These are phyloP conservation scores for Anthracocystis walkeri DNA, from an alignment of 1,284 basidiomycete genomes.

Conservation along the genomic window DNA sequence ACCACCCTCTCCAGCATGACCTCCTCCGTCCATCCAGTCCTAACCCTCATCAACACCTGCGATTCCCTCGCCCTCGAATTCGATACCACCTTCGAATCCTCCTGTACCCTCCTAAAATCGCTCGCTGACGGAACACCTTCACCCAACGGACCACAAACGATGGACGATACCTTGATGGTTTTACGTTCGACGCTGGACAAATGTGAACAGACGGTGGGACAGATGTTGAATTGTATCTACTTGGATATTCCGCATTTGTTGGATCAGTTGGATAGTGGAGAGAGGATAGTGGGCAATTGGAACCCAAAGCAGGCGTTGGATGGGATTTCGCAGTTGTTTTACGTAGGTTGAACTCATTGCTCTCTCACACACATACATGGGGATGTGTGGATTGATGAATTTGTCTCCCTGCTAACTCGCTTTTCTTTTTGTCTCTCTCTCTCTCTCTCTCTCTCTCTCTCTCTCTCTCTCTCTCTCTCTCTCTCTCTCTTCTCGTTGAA, in stretches of 20 bases:
- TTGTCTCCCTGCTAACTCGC: no score
- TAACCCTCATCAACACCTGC: conserved; percentile 38
- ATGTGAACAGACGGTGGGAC: conserved; percentile 24
- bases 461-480: no score
- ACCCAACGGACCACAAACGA: neutral
- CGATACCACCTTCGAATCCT: conserved; percentile 22
- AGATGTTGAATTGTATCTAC: conserved; percentile 33
- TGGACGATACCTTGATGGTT: conserved; percentile 22
- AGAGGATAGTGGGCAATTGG: conserved; percentile 25
- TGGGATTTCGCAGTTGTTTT: conserved; percentile 58
- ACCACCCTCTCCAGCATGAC: neutral
- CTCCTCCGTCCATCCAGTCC: conserved; percentile 31
- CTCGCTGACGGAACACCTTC: neutral
- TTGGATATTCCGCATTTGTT: conserved; percentile 45
- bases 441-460: no score
- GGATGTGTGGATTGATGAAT: no score
- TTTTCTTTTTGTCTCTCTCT: no score
- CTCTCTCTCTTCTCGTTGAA: no score
- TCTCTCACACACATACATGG: no score
- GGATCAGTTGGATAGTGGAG: conserved; percentile 50
- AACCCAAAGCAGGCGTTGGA: conserved; percentile 58
- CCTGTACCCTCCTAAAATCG: conserved; percentile 10
- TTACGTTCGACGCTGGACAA: conserved; percentile 18
- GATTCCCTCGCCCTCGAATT: conserved; percentile 33
- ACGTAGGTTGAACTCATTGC: no score